These are phyloP conservation scores for Cupressus sempervirens DNA, from an alignment of 75 land plant species.

Conservation along the genomic window DNA sequence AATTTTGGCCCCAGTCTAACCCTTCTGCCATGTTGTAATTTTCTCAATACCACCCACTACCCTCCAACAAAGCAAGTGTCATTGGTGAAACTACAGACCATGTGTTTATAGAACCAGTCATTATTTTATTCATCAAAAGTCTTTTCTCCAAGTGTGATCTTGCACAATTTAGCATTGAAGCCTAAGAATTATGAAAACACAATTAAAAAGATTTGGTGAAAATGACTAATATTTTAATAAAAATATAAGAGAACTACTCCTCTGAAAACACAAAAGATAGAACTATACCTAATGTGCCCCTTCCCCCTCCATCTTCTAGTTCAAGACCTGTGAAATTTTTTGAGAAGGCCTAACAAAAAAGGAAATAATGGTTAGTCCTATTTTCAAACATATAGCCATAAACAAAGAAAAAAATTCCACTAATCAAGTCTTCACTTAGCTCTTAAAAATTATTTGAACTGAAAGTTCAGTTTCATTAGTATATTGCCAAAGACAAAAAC, in stretches of 20 bases:
- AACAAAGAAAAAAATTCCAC: neutral
- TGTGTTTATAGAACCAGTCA: constrained; percentile 50
- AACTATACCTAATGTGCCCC: constrained; percentile 41
- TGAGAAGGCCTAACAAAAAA: constrained; percentile 25
- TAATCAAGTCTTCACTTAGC: too few species aligned
- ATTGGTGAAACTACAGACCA: constrained; percentile 49
- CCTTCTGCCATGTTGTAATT: constrained; percentile 49
- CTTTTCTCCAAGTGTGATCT: constrained; percentile 57
- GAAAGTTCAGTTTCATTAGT: too few species aligned
- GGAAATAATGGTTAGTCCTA: neutral
- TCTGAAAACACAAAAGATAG: neutral
- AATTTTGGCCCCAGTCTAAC: constrained; percentile 44
- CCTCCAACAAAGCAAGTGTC: constrained; percentile 48
- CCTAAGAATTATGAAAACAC: neutral
- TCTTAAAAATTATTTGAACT: too few species aligned
- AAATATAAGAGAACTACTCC: neutral
- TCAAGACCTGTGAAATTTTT: constrained; percentile 31
- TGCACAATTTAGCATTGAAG: constrained; percentile 6
- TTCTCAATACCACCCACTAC: constrained; percentile 47
- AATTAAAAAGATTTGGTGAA: neutral
- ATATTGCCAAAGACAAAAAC: too few species aligned
- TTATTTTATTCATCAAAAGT: constrained; percentile 44
- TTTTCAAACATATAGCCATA: neutral
- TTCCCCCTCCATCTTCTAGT: constrained; percentile 48
- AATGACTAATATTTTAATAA: too few species aligned